Percentiles rank a stretch among this genome's conserved stretches.
phyloP scores from a whole-genome alignment of 371 early-diverging fungal species.

The Mortierella sp. region DNA sequence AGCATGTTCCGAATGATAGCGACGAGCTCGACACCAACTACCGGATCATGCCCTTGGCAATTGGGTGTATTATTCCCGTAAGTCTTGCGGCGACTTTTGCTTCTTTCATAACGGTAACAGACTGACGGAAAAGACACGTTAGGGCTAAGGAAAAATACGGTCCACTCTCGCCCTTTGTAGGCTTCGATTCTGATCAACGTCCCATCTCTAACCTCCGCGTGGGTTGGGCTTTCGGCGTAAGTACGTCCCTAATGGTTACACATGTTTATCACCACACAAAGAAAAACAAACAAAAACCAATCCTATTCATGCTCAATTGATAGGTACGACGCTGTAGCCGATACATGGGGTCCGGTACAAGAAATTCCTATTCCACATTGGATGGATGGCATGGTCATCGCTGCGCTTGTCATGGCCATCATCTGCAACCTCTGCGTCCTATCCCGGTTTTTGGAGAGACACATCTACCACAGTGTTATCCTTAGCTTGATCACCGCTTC shows the following conservation, averaged over 20 bases:
- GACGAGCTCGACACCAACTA: conserved; percentile 17
- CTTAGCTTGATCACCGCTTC: conserved; percentile 31
- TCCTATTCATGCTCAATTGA: too few relatives aligned
- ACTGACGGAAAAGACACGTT: not conserved
- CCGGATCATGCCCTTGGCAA: conserved; percentile 34
- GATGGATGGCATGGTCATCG: conserved; percentile 19
- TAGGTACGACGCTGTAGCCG: conserved; percentile 14
- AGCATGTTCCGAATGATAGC: not conserved
- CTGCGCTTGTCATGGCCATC: conserved; percentile 29
- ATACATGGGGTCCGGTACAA: not conserved
- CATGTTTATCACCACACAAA: too few relatives aligned
- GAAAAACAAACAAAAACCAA: too few relatives aligned
- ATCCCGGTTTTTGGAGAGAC: conserved; percentile 38
- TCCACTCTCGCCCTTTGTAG: not conserved
- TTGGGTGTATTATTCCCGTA: conserved; percentile 50
- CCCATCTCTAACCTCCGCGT: conserved; percentile 36
- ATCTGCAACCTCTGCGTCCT: conserved; percentile 45
- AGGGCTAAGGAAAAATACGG: not conserved
- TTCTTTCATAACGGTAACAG: not conserved
- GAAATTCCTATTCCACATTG: conserved; percentile 18
- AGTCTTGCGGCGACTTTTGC: not conserved
- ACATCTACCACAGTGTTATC: conserved; percentile 29
- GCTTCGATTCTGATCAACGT: conserved; percentile 46
- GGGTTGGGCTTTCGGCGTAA: conserved; percentile 30
- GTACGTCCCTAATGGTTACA: not conserved